Evolutionary conservation across 1,139 yeast species (phyloP).

Genomic region (Tardiomyces digboiensis): DNA sequence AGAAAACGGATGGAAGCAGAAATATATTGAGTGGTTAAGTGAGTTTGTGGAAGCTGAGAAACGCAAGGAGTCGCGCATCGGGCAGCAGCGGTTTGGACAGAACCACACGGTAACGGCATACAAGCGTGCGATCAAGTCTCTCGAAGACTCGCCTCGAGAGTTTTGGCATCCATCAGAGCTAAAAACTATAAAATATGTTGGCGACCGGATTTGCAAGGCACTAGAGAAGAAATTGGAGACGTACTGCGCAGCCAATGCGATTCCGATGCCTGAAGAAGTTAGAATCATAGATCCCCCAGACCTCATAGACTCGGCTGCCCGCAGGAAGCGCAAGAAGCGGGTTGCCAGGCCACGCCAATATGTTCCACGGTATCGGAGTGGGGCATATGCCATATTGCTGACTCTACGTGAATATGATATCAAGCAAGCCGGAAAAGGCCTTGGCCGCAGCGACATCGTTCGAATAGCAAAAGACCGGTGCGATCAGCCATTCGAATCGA

Average conservation of each 20-base stretch:
- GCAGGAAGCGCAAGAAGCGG: conserved; percentile 3
- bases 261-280: conserved; percentile 15
- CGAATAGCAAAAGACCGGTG: conserved; percentile 51
- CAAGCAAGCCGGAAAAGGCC: conserved; percentile 30
- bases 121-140: conserved; percentile 3
- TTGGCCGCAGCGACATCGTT: conserved; percentile 53
- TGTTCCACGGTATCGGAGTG: conserved; percentile 71
- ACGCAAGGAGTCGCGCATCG: not conserved
- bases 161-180: conserved; percentile 37
- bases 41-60: conserved; percentile 37
- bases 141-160: conserved; percentile 9
- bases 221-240: conserved; percentile 33
- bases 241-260: conserved; percentile 39
- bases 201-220: conserved; percentile 48
- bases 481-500: conserved; percentile 54
- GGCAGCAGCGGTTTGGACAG: not conserved
- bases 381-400: conserved; percentile 77
- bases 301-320: conserved; percentile 1
- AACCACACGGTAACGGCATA: conserved; percentile 1
- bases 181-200: conserved; percentile 43
- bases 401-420: conserved; percentile 48
- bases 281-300: no score
- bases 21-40: conserved; percentile 40
- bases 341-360: conserved; percentile 35
- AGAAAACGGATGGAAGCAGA: not conserved